Percentiles rank a stretch among this genome's conserved stretches.
These are phyloP conservation scores for Saururus chinensis DNA, from an alignment of 164 flowering plant genomes.

Conservation along the genomic window DNA sequence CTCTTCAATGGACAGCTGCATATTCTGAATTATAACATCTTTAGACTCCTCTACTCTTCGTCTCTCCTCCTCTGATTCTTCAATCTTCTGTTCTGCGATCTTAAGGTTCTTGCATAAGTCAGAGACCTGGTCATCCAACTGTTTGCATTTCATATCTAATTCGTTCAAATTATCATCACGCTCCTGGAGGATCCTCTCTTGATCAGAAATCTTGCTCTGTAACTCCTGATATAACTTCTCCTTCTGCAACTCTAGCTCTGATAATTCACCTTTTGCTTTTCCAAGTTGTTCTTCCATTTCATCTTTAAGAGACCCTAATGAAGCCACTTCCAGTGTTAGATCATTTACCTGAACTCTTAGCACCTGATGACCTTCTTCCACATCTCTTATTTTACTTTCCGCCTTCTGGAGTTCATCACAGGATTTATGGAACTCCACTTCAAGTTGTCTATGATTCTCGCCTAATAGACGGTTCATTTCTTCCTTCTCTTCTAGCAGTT, in stretches of 20 bases:
- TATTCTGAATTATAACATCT: conserved; percentile 13
- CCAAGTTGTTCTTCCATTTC: conserved; percentile 5
- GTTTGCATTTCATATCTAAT: conserved; percentile 4
- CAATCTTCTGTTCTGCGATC: conserved; percentile 19
- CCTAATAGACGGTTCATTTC: neutral
- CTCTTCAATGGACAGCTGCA: conserved; percentile 7
- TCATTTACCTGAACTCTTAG: conserved; percentile 1
- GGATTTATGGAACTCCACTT: conserved; percentile 18
- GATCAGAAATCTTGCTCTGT: conserved; percentile 1
- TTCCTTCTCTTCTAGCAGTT: conserved; percentile 3
- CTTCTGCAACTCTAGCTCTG: conserved; percentile 3
- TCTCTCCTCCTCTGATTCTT: conserved; percentile 28
- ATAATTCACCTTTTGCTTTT: conserved; percentile 2
- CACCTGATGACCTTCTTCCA: conserved; percentile 3
- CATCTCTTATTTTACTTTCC: conserved; percentile 26
- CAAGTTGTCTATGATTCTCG: conserved; percentile 27
- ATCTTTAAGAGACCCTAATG: neutral
- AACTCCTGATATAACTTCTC: conserved; percentile 5
- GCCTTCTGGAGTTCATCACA: conserved; percentile 21
- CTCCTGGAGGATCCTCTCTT: conserved; percentile 4
- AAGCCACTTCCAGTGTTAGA: conserved; percentile 3
- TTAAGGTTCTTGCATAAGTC: conserved; percentile 14
- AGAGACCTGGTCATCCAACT: conserved; percentile 5
- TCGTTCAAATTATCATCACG: conserved; percentile 4
- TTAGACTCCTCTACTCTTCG: conserved; percentile 18